These are phyloP conservation scores for Ganoderma boninense DNA, from an alignment of 1,284 basidiomycete genomes.

Conservation along the genomic window DNA sequence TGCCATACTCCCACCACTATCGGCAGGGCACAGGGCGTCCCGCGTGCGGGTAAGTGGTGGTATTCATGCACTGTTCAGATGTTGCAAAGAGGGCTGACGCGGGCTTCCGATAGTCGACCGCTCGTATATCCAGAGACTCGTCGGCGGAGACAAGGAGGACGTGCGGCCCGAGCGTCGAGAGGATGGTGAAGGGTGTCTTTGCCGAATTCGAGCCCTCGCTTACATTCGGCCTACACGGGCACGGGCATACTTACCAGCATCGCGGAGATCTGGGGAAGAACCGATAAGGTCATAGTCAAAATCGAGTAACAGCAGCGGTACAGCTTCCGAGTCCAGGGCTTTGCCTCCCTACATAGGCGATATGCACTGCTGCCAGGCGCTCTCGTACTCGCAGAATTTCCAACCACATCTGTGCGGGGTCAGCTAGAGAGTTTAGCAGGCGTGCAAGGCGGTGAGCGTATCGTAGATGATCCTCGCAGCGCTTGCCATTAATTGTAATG, in stretches of 20 bases:
- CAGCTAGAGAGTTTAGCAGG: no score
- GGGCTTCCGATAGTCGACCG: conserved; percentile 47
- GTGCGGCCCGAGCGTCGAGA: conserved; percentile 48
- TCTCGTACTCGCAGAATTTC: background rate
- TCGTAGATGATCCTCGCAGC: background rate
- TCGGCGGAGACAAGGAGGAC: conserved; percentile 54
- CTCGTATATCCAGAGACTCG: conserved; percentile 58
- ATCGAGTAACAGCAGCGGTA: background rate
- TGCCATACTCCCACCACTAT: conserved; percentile 60
- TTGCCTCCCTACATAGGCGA: background rate
- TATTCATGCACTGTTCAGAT: conserved; percentile 1
- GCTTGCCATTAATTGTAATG: background rate
- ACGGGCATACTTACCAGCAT: conserved; percentile 49
- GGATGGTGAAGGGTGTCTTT: conserved; percentile 56
- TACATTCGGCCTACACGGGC: conserved; percentile 54
- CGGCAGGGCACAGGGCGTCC: conserved; percentile 62
- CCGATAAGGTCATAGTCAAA: conserved; percentile 4
- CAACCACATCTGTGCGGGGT: background rate
- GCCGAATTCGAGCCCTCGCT: conserved; percentile 57
- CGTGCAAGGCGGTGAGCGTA: background rate
- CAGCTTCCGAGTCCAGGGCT: background rate
- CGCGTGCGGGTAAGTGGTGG: background rate
- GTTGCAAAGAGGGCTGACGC: conserved; percentile 58
- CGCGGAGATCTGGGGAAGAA: conserved; percentile 46
- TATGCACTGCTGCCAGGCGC: background rate